Conservation (phyloP, 2,329 filamentous ascomycete species). For the Samsoniella hepiali region DNA sequence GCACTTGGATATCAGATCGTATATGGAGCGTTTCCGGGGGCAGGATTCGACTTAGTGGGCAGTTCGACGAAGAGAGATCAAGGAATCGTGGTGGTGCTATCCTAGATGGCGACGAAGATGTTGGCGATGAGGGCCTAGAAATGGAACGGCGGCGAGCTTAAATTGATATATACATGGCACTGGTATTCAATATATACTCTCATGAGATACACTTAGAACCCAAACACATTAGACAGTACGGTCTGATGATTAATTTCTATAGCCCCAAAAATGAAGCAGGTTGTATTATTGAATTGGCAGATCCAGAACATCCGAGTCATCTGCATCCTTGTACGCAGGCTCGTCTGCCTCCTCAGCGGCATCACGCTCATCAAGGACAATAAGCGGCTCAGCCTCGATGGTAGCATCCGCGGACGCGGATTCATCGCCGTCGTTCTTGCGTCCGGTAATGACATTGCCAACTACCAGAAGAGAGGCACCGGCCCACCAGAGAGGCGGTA, state of each 20-base stretch:
- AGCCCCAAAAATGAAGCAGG: not conserved
- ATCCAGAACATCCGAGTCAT: conserved; percentile 37
- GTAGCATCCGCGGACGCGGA: conserved; percentile 6
- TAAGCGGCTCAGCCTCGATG: conserved; percentile 4
- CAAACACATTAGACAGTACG: no score
- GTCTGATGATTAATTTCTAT: not conserved
- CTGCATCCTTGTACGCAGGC: conserved; percentile 25
- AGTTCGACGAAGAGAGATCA: conserved; percentile 34
- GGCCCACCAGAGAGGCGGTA: conserved; percentile 74
- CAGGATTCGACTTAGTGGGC: conserved; percentile 49
- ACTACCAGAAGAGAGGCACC: conserved; percentile 69
- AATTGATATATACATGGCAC: not conserved
- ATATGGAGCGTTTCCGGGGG: conserved; percentile 54
- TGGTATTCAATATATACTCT: not conserved
- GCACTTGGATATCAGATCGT: conserved; percentile 57
- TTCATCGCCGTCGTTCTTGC: conserved; percentile 54
- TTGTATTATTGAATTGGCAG: conserved; percentile 20
- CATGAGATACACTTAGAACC: not conserved
- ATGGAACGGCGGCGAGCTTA: conserved; percentile 35
- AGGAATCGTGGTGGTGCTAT: conserved; percentile 45
- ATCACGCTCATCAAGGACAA: conserved; percentile 12
- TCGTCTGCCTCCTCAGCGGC: conserved; percentile 21
- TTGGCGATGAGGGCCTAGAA: conserved; percentile 41
- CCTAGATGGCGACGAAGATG: conserved; percentile 42
- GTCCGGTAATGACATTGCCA: conserved; percentile 75